Percentiles rank a stretch among this genome's conserved stretches.
Evolutionary conservation across 1,284 basidiomycete species (phyloP).

Genomic region (Sphagnurus paluster): DNA sequence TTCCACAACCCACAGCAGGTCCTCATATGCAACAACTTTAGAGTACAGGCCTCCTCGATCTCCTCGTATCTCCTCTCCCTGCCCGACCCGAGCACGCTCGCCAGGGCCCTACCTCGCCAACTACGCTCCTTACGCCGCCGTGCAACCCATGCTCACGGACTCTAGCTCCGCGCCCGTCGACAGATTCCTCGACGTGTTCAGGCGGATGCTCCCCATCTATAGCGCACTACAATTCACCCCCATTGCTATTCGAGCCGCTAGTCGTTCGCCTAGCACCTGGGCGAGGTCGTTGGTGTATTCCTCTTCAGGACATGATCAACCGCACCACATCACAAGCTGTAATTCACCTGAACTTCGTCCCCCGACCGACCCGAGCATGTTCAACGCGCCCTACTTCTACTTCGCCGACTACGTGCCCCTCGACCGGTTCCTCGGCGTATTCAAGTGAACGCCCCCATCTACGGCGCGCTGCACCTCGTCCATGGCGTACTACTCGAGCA

Average conservation of each 20-base stretch:
- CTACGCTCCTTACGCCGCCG: slow-evolving; percentile 61
- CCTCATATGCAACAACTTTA: slow-evolving; percentile 33
- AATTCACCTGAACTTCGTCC: too few relatives aligned
- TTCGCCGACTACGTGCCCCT: too few relatives aligned
- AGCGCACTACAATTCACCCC: too few relatives aligned
- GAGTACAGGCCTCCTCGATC: slow-evolving; percentile 24
- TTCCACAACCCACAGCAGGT: slow-evolving; percentile 22
- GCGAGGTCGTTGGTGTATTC: too few relatives aligned
- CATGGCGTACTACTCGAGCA: slow-evolving; percentile 82
- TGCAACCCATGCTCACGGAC: slow-evolving; percentile 80
- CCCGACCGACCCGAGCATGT: too few relatives aligned
- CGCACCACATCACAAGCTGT: too few relatives aligned
- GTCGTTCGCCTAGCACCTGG: too few relatives aligned
- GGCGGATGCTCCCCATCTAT: slow-evolving; percentile 87
- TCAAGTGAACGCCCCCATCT: too few relatives aligned
- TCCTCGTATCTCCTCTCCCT: slow-evolving; percentile 27
- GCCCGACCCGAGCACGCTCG: slow-evolving; percentile 15
- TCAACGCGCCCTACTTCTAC: too few relatives aligned
- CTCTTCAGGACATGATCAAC: too few relatives aligned
- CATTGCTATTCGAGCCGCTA: too few relatives aligned
- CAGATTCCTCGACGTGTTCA: slow-evolving; percentile 81
- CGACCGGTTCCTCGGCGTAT: too few relatives aligned
- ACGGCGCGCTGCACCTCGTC: slow-evolving; percentile 88
- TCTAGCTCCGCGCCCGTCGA: slow-evolving; percentile 70
- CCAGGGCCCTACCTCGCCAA: slow-evolving; percentile 44